Evolutionary conservation across 345 rosid genomes (phyloP), one percentile per base, ranked within the genome.

Genomic region (Populus alba): DNA sequence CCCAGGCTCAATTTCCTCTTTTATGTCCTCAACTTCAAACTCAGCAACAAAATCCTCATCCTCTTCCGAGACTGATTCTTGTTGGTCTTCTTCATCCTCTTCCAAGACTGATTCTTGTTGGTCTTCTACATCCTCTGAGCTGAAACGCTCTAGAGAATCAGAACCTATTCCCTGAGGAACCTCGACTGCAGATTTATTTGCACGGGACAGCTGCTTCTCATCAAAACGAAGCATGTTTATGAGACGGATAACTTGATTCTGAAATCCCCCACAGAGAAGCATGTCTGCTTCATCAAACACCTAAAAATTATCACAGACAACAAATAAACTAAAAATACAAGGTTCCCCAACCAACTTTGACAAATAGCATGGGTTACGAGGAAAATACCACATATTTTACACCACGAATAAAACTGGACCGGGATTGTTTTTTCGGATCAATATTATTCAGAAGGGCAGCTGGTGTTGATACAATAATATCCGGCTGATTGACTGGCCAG

Each of bases 261-360:
- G 92, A 79, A 96, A 96, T 82, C 97, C 85, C 72, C 98, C 97
- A 27, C 92, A 87, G 29, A 96, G 91, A 83, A 96, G 98, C 99
- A 96, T 91, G 81, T 94, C 99, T 35, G 98, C 99, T 86, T 95
- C 99, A 89, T 95, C 99, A 78, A 94, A 90, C 35, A 95, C 99
- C 97, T 95, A 85, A 77, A 83, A 83, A 76, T 71, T 31, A 79
- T 71, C 70, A 71, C 9, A 47, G 53, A 68, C 13, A 68, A 27
- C 69, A 69, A 33, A 76, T 31, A 35, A 10, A 63, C 68, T 63
- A 59, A n/a, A 67, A 57, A 25, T 35, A 33, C 33, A 11, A 25
- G 9, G 12, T 25, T 74, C 70, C 65, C 55, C 43, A 62, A 47
- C 27, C n/a, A 79, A 72, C 37, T n/a, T 31, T 63, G 45, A 66